Base-by-base conservation (phyloP, 208 protist genomes). In the Trichomonas gallinae region DNA sequence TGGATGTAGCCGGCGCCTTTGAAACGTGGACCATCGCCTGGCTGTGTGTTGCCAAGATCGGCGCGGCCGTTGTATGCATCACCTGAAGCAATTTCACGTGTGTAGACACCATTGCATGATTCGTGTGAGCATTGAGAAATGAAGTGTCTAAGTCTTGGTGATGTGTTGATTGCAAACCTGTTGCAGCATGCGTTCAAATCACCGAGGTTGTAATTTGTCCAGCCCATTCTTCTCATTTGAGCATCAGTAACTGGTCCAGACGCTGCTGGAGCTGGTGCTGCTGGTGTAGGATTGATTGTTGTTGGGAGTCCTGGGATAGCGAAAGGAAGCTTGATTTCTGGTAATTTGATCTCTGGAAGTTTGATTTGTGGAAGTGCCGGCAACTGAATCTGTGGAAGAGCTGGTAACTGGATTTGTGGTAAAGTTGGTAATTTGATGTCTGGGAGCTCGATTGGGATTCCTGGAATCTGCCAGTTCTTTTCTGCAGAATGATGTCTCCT, bases 1-100 rank as follows among this genome's bases (percentile, higher is more conserved):
- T 96, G 46, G 26, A 96, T n/a, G 36, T 96, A 96, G n/a, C 96
- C 96, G 17, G 26, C 96, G 26, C 96, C 96, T 72, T 96, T 96
- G n/a, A 26, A 96, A 9, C 26, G 11, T 85, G 44, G 96, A n/a
- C 96, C 96, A 88, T 96, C 96, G 40, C 96, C 96, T 38, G 96
- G 23, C 2, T 96, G 0, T 26, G 15, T 96, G 38, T 96, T 96
- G 21, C 96, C 96, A 4, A 81, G n/a, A 17, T 81, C 38, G 8
- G 11, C 0, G 4, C 44, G 40, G 3, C n/a, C 0, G 9, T 96
- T 15, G 44, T 96, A 96, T 40, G 44, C 96, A n/a, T 0, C 0
- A 49, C 96, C 96, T 36, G 0, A 2, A 21, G 44, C 46, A 17
- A 96, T 48, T 72, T 96, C 48, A 21, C 51, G 49, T n/a, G 82